phyloP scores from a whole-genome alignment of 176 grass and related monocot species.

The Zoysia japonica region DNA sequence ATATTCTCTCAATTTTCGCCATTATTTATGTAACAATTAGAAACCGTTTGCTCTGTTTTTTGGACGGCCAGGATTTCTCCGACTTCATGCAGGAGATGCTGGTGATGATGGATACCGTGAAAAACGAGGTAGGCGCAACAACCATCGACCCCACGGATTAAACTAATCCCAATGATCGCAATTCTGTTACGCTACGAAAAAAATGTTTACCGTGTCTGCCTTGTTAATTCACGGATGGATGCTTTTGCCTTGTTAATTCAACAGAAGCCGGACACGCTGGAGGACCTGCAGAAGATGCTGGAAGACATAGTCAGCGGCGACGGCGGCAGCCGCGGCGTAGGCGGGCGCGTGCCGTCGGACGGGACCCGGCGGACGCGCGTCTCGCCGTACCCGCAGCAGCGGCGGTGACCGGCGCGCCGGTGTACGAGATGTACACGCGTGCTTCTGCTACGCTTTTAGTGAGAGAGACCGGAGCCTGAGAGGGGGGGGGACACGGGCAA shows the following conservation, averaged over 20 bases:
- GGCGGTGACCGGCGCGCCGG: conserved; percentile 49
- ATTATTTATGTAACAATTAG: background rate
- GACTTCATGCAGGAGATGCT: conserved; percentile 99
- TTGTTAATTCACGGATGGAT: background rate
- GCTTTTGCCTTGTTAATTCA: background rate
- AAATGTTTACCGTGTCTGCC: no score
- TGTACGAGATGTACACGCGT: conserved; percentile 43
- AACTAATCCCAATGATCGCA: conserved; percentile 1
- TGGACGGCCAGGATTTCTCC: conserved; percentile 80
- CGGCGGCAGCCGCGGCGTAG: conserved; percentile 17
- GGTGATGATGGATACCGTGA: conserved; percentile 93
- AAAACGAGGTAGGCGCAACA: conserved; percentile 71
- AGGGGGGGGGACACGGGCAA: background rate
- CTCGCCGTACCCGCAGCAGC: conserved; percentile 39
- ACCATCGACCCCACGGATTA: background rate
- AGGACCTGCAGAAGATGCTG: conserved; percentile 97
- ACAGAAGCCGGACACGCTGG: conserved; percentile 84
- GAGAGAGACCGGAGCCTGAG: background rate
- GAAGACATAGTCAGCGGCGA: conserved; percentile 64
- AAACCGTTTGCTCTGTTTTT: conserved; percentile 8
- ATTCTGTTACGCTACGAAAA: background rate
- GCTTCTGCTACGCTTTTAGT: background rate
- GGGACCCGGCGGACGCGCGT: conserved; percentile 52
- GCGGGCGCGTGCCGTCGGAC: conserved; percentile 51
- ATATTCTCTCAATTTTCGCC: background rate